Evolutionary conservation across 331 rosid genomes (phyloP).

Genomic region (Quercus phellos): DNA sequence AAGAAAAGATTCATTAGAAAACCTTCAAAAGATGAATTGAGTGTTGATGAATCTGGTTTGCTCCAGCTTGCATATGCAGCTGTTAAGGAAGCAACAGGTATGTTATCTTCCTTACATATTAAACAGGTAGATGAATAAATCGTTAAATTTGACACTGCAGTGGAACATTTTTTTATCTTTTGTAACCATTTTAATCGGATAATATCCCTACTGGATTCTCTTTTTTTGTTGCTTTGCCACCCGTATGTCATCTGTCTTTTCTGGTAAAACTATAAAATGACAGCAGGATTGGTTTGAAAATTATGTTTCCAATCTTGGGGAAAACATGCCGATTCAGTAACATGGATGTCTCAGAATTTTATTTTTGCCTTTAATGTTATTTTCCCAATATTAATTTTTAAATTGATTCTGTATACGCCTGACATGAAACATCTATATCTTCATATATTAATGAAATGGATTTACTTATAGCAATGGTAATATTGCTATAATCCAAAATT

Average conservation of each 20-base stretch:
- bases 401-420: background rate
- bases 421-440: background rate
- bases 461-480: background rate
- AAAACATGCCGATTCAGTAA: background rate
- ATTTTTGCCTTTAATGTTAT: background rate
- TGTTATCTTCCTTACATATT: slow-evolving; percentile 10
- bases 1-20: slow-evolving; percentile 47
- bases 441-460: background rate
- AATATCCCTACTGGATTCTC: background rate
- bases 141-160: background rate
- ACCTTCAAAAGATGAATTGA: slow-evolving; percentile 37
- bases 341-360: background rate
- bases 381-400: background rate
- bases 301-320: background rate
- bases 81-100: slow-evolving; percentile 69
- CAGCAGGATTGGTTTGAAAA: background rate
- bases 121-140: background rate
- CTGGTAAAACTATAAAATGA: background rate
- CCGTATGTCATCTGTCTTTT: background rate
- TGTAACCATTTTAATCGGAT: background rate
- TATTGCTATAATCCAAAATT: background rate
- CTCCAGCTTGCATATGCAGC: slow-evolving; percentile 66
- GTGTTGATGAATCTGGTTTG: slow-evolving; percentile 32
- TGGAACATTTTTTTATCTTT: background rate
- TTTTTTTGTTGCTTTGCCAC: background rate